Conservation (phyloP, 768 basidiomycete genomes). For the Boletus bicolor region DNA sequence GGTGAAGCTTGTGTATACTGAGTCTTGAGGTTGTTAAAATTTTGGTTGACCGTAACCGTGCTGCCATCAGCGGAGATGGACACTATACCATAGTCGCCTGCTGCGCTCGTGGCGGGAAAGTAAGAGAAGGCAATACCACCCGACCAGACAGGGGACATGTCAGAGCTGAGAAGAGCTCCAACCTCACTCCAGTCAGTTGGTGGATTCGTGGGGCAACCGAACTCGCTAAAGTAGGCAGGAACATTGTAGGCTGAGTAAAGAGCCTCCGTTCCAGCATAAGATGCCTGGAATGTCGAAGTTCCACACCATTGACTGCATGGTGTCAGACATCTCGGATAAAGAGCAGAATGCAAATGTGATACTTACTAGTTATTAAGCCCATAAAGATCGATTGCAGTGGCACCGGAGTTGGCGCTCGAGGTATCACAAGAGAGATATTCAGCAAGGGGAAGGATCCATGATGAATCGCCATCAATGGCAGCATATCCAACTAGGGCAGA, state of each 20-base stretch:
- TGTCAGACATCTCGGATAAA: conserved; percentile 1
- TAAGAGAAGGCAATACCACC: conserved; percentile 90
- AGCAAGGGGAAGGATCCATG: conserved; percentile 65
- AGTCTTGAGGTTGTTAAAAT: conserved; percentile 62
- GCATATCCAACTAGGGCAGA: conserved; percentile 78
- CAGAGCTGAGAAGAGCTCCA: conserved; percentile 61
- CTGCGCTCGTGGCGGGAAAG: conserved; percentile 73
- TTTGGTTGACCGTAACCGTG: conserved; percentile 64
- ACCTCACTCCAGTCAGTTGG: conserved; percentile 77
- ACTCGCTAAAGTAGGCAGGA: conserved; percentile 89
- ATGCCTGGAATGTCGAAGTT: conserved; percentile 48
- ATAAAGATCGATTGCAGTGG: conserved; percentile 75
- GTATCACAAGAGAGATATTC: conserved; percentile 79
- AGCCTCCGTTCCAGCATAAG: conserved; percentile 54
- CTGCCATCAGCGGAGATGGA: conserved; percentile 62
- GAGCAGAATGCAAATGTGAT: neutral
- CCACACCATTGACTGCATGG: conserved; percentile 78
- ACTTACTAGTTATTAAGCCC: conserved; percentile 86
- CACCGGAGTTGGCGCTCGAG: conserved; percentile 46
- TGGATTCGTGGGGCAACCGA: conserved; percentile 66
- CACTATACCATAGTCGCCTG: conserved; percentile 83
- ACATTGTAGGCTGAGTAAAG: conserved; percentile 68
- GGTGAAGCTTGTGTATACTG: conserved; percentile 58
- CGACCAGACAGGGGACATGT: conserved; percentile 80
- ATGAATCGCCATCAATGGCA: conserved; percentile 68